These are phyloP conservation scores for Pulveroboletus ravenelii DNA, from an alignment of 768 basidiomycete genomes.

Conservation along the genomic window DNA sequence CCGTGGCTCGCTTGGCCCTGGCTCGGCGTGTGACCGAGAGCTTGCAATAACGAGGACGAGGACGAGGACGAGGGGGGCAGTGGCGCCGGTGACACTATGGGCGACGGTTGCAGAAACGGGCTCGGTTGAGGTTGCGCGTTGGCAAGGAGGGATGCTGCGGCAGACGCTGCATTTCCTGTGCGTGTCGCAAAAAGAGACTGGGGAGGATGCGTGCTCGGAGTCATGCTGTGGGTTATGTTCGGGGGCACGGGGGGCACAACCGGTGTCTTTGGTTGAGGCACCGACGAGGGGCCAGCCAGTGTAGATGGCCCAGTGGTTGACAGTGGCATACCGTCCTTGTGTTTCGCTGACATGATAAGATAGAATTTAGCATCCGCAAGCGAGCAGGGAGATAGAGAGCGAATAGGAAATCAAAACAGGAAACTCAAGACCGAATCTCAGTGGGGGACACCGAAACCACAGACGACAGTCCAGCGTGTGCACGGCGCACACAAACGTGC, in stretches of 20 bases:
- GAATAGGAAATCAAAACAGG: background rate
- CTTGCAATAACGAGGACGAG: conserved; percentile 26
- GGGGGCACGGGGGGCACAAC: conserved; percentile 5
- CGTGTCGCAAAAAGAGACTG: conserved; percentile 24
- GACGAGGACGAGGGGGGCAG: conserved; percentile 17
- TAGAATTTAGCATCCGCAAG: conserved; percentile 4
- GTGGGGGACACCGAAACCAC: no score
- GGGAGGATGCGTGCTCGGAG: conserved; percentile 30
- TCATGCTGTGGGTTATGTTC: conserved; percentile 25
- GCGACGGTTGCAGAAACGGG: conserved; percentile 25
- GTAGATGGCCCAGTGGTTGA: conserved; percentile 4
- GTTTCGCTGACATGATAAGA: conserved; percentile 15
- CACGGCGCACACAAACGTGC: background rate
- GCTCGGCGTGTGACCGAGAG: conserved; percentile 15
- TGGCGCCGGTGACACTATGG: conserved; percentile 15
- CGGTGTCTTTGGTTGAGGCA: conserved; percentile 20
- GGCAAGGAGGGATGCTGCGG: conserved; percentile 15
- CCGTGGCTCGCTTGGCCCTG: conserved; percentile 5
- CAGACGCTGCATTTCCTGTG: conserved; percentile 10
- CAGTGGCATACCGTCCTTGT: conserved; percentile 15
- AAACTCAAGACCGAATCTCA: no score
- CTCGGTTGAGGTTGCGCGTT: conserved; percentile 26
- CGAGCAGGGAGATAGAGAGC: background rate
- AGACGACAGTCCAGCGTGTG: no score
- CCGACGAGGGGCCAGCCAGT: conserved; percentile 4